Base-by-base conservation (phyloP, 768 basidiomycete genomes). In the Dendrothele bispora region DNA sequence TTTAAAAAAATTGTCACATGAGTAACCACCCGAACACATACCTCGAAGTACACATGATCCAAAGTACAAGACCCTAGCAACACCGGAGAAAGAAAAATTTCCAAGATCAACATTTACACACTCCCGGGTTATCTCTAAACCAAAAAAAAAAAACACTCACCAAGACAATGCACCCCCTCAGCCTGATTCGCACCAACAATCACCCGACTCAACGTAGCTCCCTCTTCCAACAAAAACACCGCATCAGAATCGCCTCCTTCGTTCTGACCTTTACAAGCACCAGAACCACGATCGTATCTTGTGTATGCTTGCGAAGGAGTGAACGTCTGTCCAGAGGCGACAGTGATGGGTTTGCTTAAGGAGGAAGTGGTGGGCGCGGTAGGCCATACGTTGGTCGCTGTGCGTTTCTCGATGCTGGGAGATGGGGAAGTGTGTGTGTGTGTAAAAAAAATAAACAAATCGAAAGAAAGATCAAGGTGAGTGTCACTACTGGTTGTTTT, bases 101-200 rank as follows among this genome's bases (percentile, higher is more conserved):
- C 21, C 36, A 37, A 7, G 15, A 37, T 37, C 6, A 6, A 21
- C 21, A n/a, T 17, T n/a, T 32, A n/a, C 30, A 10, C 30, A 10
- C 30, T 10, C 30, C 30, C 10, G n/a, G 30, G 30, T 10, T n/a
- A 32, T 32, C 30, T 32, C 30, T 10, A 32, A 10, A n/a, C 10
- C 20, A 30, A 11, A 15, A 2, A 17, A 7, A 24, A 14, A 8
- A 1, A 48, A 24, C 8, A 34, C 55, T 15, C 47, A 68, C 68
- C 67, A 42, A 70, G 62, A 54, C 70, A 72, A 48, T 72, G 70
- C 37, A 71, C 58, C 38, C 71, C 71, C 43, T 73, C 72, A 35
- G 67, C 58, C 48, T 73, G 72, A 56, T 72, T 68, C 22, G 66
- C 58, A 3, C 72, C 72, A 45, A 74, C 73, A 18, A 65, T 60